These are phyloP conservation scores for Candida dubliniensis DNA, from an alignment of 1,139 yeast species.

Conservation along the genomic window DNA sequence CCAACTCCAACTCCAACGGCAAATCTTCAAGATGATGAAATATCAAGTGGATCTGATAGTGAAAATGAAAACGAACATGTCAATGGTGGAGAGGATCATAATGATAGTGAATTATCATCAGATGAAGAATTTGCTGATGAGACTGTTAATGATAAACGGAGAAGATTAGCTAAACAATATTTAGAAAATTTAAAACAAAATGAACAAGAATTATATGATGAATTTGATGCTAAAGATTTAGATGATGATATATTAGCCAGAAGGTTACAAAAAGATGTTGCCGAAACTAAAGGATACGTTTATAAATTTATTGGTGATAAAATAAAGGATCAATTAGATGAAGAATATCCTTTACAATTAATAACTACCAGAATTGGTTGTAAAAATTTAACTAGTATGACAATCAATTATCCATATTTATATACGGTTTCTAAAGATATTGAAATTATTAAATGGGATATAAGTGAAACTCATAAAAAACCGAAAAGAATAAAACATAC, in stretches of 20 bases:
- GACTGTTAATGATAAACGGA: conserved; percentile 88
- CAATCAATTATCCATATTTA: conserved; percentile 57
- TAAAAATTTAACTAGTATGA: conserved; percentile 54
- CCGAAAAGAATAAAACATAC: conserved; percentile 65
- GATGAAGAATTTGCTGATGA: conserved; percentile 76
- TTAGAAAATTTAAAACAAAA: conserved; percentile 72
- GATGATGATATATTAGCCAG: conserved; percentile 83
- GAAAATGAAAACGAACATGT: conserved; percentile 38
- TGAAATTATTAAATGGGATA: conserved; percentile 75
- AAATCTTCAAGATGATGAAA: conserved; percentile 38
- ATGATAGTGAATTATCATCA: conserved; percentile 40
- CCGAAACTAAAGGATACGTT: conserved; percentile 81
- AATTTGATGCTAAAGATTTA: conserved; percentile 88
- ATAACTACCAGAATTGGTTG: conserved; percentile 58
- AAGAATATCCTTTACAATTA: conserved; percentile 18
- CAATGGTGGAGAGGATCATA: conserved; percentile 22
- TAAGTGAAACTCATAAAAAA: conserved; percentile 32
- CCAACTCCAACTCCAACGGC: neutral
- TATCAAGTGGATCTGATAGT: conserved; percentile 36
- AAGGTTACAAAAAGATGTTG: conserved; percentile 83
- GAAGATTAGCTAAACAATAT: conserved; percentile 92
- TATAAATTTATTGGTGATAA: conserved; percentile 65
- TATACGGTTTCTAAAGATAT: conserved; percentile 85
- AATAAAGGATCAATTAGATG: conserved; percentile 41
- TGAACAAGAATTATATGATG: conserved; percentile 47